Conservation (phyloP, 805 yeast species). For the Priceomyces carsonii region DNA sequence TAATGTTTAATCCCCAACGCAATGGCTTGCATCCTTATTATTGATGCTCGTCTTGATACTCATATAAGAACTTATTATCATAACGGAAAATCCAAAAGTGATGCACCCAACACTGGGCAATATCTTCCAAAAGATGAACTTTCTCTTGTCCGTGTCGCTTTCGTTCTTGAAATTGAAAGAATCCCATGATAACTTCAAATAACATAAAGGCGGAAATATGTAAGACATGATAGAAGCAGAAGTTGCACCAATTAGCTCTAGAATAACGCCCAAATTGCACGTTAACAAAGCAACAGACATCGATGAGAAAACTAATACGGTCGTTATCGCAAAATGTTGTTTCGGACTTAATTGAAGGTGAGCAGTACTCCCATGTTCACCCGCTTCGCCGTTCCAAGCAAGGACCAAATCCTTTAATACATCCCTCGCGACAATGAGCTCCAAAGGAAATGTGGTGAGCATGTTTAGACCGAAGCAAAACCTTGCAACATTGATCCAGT, state of each 20-base stretch:
- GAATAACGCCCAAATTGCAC: slow-evolving; percentile 84
- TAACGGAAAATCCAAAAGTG: slow-evolving; percentile 70
- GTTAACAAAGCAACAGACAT: slow-evolving; percentile 78
- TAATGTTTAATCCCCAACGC: slow-evolving; percentile 35
- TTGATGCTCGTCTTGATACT: slow-evolving; percentile 53
- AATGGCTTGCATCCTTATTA: slow-evolving; percentile 47
- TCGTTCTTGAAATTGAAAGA: slow-evolving; percentile 33
- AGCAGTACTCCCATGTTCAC: slow-evolving; percentile 25
- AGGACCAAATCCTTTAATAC: slow-evolving; percentile 68
- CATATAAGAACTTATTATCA: slow-evolving; percentile 79
- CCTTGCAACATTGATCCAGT: slow-evolving; percentile 80
- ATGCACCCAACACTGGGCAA: slow-evolving; percentile 63
- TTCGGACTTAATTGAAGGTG: slow-evolving; percentile 42
- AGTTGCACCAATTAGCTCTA: slow-evolving; percentile 90
- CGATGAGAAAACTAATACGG: slow-evolving; percentile 61
- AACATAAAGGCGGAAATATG: slow-evolving; percentile 86
- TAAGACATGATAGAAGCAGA: slow-evolving; percentile 93
- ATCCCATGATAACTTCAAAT: slow-evolving; percentile 58
- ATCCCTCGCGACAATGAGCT: slow-evolving; percentile 86
- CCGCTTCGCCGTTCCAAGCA: slow-evolving; percentile 15
- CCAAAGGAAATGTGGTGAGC: slow-evolving; percentile 90
- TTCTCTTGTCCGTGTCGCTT: slow-evolving; percentile 19
- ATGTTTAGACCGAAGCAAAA: slow-evolving; percentile 89
- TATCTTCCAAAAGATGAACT: slow-evolving; percentile 40
- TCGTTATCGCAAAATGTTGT: slow-evolving; percentile 66